These are phyloP conservation scores for Sporothrix dimorphospora DNA, from an alignment of 2,329 filamentous ascomycete genomes.

Conservation along the genomic window DNA sequence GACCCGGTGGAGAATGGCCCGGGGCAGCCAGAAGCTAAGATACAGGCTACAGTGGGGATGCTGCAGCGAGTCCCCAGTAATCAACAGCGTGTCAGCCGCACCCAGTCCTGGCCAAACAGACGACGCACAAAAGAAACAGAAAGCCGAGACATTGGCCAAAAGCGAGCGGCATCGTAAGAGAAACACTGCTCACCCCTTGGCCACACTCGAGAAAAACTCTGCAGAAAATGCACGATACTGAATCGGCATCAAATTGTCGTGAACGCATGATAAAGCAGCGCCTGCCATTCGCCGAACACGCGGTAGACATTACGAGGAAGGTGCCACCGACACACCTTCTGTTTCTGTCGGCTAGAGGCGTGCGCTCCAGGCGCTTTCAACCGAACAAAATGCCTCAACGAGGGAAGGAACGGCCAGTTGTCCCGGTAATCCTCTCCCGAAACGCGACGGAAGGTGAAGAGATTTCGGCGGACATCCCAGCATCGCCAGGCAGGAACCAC, in stretches of 20 bases:
- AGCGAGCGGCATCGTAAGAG: not conserved
- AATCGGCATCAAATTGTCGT: constrained; percentile 24
- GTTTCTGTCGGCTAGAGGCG: constrained; percentile 21
- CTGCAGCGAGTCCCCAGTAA: not conserved
- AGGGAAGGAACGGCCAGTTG: not conserved
- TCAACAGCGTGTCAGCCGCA: not conserved
- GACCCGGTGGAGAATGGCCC: constrained; percentile 19
- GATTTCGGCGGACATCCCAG: not conserved
- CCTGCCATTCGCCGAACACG: constrained; percentile 28
- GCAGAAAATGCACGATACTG: not conserved
- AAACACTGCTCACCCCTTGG: not conserved
- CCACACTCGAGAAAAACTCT: not conserved
- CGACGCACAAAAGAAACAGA: not conserved
- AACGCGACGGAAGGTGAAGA: constrained; percentile 8
- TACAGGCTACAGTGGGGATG: constrained; percentile 7
- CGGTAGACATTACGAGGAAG: not conserved
- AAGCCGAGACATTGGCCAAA: not conserved
- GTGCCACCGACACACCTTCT: constrained; percentile 19
- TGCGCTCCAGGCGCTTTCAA: constrained; percentile 6
- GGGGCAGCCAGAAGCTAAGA: not conserved
- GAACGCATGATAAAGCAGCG: constrained; percentile 28
- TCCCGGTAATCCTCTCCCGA: constrained; percentile 29
- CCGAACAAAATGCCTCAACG: constrained; percentile 32
- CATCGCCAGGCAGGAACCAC: constrained; percentile 9
- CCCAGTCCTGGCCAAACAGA: constrained; percentile 12